Evolutionary conservation across 1,139 yeast species (phyloP), one percentile per base, ranked within the genome.

Genomic region (Candida buenavistaensis): DNA sequence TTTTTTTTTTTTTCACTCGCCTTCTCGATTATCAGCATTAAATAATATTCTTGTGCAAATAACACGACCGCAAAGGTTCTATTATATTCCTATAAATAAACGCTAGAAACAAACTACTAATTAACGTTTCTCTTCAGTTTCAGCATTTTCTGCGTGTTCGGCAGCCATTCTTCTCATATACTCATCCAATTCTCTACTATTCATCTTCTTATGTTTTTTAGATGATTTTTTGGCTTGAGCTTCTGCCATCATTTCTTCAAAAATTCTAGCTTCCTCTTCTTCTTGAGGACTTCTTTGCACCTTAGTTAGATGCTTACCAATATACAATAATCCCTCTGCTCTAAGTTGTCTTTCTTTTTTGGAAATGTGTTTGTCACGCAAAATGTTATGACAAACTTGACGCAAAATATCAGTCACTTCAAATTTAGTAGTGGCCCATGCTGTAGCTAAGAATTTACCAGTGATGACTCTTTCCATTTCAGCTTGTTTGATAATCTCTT

Each of bases 381-480:
- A 62, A 2, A 84, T 62, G 40, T 60, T 66, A 38, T 77, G 75
- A 51, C 87, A 80, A 8, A 83, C 90, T 44, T 77, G 81, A 46
- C 78, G 77, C 46, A 84, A 61, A 5, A 82, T 75, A 17, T 80
- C 76, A 30, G 82, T 80, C 30, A 83, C 79, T 57, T 84, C 95
- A 51, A 77, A 83, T 49, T 80, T 82, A 11, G 88, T 79, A 26
- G 85, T 72, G 1, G 83, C 85, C 95, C 95, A 84, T 14, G 86
- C 88, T 7, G 87, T 81, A 12, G 83, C 84, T 37, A 84, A 68
- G 35, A 84, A 70, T 55, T 84, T 83, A 17, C 94, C 92, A 3
- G 84, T 81, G 57, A 82, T 73, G 23, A 73, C 62, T 36, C 82
- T 68, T 52, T 82, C 88, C 51, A 76, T 72, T 50, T 81, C 83